Conservation (phyloP, 305 asterid species). For the Solanum hybrid region DNA sequence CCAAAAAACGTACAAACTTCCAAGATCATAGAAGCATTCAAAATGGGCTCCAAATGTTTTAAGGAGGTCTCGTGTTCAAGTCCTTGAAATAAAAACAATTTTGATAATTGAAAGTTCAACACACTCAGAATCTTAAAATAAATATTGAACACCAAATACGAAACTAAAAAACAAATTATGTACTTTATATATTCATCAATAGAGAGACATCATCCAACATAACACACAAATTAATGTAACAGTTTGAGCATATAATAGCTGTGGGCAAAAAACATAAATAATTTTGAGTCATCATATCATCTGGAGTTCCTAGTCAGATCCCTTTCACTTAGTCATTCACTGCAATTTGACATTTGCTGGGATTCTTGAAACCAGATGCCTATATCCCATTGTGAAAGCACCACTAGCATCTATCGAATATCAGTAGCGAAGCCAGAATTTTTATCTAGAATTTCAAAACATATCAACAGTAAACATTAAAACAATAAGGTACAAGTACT, state of each 20-base stretch:
- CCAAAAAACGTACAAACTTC: neutral
- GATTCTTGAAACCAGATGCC: neutral
- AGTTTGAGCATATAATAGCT: neutral
- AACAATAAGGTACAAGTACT: neutral
- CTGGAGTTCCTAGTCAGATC: conserved; percentile 4
- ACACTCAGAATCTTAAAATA: neutral
- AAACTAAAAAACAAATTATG: neutral
- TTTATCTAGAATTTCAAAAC: neutral
- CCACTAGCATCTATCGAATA: neutral
- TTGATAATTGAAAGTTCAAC: neutral
- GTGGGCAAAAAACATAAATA: neutral
- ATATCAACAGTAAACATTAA: neutral
- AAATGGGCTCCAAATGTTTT: neutral
- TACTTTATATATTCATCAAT: neutral
- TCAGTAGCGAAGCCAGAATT: neutral
- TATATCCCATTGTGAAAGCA: neutral
- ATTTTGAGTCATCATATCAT: neutral
- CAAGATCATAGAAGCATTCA: neutral
- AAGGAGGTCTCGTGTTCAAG: neutral
- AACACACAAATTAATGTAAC: neutral
- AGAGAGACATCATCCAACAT: neutral
- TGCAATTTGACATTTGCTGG: neutral
- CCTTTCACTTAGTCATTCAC: neutral
- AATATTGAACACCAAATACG: neutral
- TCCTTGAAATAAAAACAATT: neutral